A percentile compares a stretch with the other conserved stretches of the same genome.
Evolutionary conservation across 257 asterid species (phyloP).

Genomic region (Ilex asprella): DNA sequence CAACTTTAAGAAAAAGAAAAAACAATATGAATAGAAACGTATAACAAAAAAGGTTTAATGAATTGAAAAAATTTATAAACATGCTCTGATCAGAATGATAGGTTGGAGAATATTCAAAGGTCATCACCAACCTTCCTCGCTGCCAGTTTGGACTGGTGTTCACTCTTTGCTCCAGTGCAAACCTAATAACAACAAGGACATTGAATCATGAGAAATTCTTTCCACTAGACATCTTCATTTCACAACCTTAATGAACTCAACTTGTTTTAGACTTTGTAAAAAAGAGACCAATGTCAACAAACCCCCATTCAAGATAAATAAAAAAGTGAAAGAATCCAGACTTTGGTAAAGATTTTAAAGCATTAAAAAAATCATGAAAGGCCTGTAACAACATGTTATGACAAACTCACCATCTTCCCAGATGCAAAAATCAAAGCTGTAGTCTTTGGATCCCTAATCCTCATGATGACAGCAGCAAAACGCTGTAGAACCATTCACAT

Average conservation of each 20-base stretch:
- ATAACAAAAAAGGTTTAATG: neutral
- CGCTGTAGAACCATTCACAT: slow-evolving; percentile 19
- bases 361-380: too few relatives aligned
- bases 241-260: too few relatives aligned
- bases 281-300: too few relatives aligned
- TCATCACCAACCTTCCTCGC: slow-evolving; percentile 27
- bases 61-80: neutral
- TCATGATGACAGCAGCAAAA: slow-evolving; percentile 45
- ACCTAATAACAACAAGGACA: slow-evolving; percentile 12
- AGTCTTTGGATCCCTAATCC: slow-evolving; percentile 42
- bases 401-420: slow-evolving; percentile 36
- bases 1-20: neutral
- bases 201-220: neutral
- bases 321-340: too few relatives aligned
- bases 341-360: too few relatives aligned
- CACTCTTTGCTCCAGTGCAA: slow-evolving; percentile 34
- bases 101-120: slow-evolving; percentile 8
- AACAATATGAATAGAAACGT: neutral
- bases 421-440: slow-evolving; percentile 41
- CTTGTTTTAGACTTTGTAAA: too few relatives aligned
- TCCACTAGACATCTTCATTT: too few relatives aligned
- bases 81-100: neutral
- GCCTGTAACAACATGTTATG: neutral
- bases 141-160: slow-evolving; percentile 25
- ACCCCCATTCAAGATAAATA: too few relatives aligned